These are phyloP conservation scores for Camelina laxa DNA, from an alignment of 345 rosid species.

Conservation along the genomic window DNA sequence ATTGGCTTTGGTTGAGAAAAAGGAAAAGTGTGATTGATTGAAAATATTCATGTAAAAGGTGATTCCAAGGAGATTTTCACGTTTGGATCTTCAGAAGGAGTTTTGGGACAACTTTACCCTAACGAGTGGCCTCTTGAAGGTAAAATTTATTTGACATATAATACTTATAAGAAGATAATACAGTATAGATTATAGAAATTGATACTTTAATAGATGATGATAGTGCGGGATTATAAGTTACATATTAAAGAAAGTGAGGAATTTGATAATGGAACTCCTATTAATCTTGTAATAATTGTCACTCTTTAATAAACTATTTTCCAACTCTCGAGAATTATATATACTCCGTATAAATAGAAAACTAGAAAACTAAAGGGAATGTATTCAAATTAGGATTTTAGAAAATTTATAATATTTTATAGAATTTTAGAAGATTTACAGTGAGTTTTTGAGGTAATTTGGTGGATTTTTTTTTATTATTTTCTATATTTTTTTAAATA, in stretches of 20 bases:
- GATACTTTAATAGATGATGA: not conserved
- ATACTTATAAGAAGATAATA: not conserved
- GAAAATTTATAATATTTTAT: too few species aligned
- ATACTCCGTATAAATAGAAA: too few species aligned
- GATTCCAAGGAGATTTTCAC: slow-evolving; percentile 77
- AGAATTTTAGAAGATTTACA: too few species aligned
- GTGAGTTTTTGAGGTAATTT: too few species aligned
- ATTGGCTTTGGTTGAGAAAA: not conserved
- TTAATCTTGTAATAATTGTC: not conserved
- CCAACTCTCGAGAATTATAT: too few species aligned
- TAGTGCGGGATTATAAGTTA: not conserved
- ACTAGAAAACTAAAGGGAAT: too few species aligned
- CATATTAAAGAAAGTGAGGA: not conserved
- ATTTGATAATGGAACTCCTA: not conserved
- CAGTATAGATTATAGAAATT: not conserved
- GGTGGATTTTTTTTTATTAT: too few species aligned
- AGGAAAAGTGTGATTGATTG: not conserved
- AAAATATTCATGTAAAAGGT: slow-evolving; percentile 44
- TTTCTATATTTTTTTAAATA: too few species aligned
- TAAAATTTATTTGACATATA: slow-evolving; percentile 16
- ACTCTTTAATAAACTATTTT: too few species aligned
- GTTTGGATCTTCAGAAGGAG: slow-evolving; percentile 63
- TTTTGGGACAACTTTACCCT: slow-evolving; percentile 38
- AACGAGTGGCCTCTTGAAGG: slow-evolving; percentile 84
- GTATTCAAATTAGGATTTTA: too few species aligned